Conservation (phyloP, 768 basidiomycete species). For the Psilocybe sp. region DNA sequence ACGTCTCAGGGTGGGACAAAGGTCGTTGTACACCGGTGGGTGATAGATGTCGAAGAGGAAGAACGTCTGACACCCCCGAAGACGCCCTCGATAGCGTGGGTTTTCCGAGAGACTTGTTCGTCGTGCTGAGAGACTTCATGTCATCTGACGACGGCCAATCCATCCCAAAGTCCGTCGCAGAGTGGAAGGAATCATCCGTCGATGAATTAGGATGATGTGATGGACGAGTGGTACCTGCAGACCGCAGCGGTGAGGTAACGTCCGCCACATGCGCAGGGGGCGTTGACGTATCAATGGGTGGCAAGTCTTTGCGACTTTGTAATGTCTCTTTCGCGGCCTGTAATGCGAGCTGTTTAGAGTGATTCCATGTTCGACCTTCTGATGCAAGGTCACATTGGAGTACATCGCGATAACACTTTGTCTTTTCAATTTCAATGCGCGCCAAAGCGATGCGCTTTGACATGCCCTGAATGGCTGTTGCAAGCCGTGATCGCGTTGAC, state of each 20-base stretch:
- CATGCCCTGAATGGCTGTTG: constrained; percentile 54
- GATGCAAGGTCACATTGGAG: constrained; percentile 72
- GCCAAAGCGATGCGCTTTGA: constrained; percentile 64
- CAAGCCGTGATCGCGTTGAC: constrained; percentile 76
- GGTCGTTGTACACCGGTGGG: too few species aligned
- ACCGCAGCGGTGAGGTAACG: too few species aligned
- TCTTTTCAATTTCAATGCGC: constrained; percentile 70
- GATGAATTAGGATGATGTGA: constrained; percentile 43
- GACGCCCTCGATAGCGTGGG: constrained; percentile 27
- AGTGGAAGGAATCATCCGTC: constrained; percentile 60
- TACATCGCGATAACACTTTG: constrained; percentile 74
- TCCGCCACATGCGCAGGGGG: constrained; percentile 19
- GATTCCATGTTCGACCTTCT: constrained; percentile 64
- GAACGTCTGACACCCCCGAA: not conserved
- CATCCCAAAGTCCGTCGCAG: constrained; percentile 56
- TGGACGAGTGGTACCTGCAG: constrained; percentile 8
- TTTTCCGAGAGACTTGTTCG: constrained; percentile 28
- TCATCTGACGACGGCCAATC: constrained; percentile 48
- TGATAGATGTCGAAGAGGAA: too few species aligned
- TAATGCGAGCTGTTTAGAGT: constrained; percentile 68
- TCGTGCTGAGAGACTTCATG: constrained; percentile 27
- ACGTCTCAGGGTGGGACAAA: not conserved
- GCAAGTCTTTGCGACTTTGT: constrained; percentile 37
- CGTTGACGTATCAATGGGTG: constrained; percentile 35
- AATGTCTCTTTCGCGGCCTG: constrained; percentile 70